phyloP scores from a whole-genome alignment of 116 monocot species.

The Cymodocea nodosa region DNA sequence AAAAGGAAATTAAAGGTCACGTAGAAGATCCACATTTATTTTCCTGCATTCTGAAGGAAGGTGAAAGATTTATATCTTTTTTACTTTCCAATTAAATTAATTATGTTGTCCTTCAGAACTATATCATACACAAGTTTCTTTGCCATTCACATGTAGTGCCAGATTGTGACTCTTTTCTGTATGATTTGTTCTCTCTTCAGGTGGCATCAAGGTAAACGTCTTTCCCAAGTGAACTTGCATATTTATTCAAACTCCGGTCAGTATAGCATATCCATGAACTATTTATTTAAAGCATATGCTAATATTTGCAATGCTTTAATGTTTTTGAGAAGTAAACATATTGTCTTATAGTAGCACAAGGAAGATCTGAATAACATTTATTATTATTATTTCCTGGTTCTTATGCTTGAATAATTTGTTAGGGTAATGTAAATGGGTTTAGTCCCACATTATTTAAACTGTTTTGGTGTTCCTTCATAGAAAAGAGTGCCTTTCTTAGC shows the following conservation, averaged over 20 bases:
- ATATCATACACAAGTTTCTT: slow-evolving; percentile 1
- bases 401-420: too few relatives aligned
- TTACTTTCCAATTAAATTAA: not conserved
- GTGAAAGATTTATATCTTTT: slow-evolving; percentile 11
- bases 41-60: slow-evolving; percentile 36
- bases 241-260: not conserved
- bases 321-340: too few relatives aligned
- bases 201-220: slow-evolving; percentile 9
- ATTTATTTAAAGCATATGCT: too few relatives aligned
- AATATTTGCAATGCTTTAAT: too few relatives aligned
- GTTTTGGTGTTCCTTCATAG: too few relatives aligned
- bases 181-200: slow-evolving; percentile 5
- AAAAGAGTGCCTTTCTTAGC: too few relatives aligned
- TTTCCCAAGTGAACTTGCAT: not conserved
- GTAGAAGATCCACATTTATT: slow-evolving; percentile 58
- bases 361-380: too few relatives aligned
- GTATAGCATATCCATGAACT: too few relatives aligned
- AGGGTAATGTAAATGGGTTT: too few relatives aligned
- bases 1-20: slow-evolving; percentile 29
- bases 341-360: too few relatives aligned
- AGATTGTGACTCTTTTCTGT: slow-evolving; percentile 9
- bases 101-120: not conserved
- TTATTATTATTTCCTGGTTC: too few relatives aligned
- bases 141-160: slow-evolving; percentile 4
- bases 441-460: too few relatives aligned